These are phyloP conservation scores for Stachybotrys chlorohalonatus DNA, from an alignment of 2,329 filamentous ascomycete species.

Conservation along the genomic window DNA sequence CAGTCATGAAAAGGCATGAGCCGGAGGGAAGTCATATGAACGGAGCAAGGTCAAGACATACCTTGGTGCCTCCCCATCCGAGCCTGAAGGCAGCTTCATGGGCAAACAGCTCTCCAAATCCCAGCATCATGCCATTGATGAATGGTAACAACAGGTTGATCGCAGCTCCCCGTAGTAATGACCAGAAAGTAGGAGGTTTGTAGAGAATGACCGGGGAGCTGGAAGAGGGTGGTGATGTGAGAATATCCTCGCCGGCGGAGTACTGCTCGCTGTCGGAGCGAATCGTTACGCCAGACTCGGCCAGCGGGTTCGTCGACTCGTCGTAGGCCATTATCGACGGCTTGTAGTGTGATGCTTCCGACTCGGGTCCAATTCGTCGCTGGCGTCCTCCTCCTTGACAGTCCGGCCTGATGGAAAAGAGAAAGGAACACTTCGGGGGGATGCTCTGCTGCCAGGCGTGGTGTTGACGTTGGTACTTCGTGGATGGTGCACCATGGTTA, in stretches of 20 bases:
- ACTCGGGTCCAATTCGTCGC: background rate
- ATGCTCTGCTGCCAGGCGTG: background rate
- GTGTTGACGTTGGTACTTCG: background rate
- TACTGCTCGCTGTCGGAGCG: conserved; percentile 80
- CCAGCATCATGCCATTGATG: conserved; percentile 96
- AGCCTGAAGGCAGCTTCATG: conserved; percentile 90
- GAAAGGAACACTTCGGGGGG: background rate
- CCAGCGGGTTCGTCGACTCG: conserved; percentile 43
- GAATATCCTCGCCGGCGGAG: conserved; percentile 54
- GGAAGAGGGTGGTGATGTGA: conserved; percentile 51
- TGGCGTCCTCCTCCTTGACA: background rate
- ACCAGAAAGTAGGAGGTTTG: conserved; percentile 79
- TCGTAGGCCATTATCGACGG: conserved; percentile 42
- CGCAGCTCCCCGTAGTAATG: conserved; percentile 74
- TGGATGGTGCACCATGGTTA: background rate
- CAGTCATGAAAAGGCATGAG: background rate
- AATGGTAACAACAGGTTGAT: conserved; percentile 96
- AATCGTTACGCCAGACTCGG: conserved; percentile 68
- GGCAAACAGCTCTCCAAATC: conserved; percentile 92
- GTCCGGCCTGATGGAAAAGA: background rate
- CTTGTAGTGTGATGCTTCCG: background rate
- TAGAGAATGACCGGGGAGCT: conserved; percentile 73
- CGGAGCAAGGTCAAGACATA: conserved; percentile 31
- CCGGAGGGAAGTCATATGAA: background rate
- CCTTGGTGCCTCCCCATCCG: conserved; percentile 92